A percentile compares a stretch with the other conserved stretches of the same genome.
These are phyloP conservation scores for Pseudogymnoascus sp. DNA, from an alignment of 2,329 filamentous ascomycete species.

Conservation along the genomic window DNA sequence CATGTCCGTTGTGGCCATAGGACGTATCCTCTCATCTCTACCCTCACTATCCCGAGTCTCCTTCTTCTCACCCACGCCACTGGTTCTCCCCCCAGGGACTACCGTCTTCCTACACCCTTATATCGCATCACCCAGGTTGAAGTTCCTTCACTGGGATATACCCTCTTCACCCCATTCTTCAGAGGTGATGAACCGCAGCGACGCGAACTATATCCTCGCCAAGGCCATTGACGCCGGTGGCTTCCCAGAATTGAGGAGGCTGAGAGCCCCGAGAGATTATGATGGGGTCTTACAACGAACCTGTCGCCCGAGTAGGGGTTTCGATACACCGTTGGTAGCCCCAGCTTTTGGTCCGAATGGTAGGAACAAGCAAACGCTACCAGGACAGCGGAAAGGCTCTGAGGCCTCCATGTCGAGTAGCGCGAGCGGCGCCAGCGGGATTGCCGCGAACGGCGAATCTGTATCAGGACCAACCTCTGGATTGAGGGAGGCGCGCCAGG, in stretches of 20 bases:
- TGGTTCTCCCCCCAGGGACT: conserved; percentile 47
- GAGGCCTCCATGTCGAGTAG: neutral
- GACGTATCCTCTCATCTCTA: conserved; percentile 49
- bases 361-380: conserved; percentile 11
- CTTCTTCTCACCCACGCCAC: conserved; percentile 48
- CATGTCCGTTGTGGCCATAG: conserved; percentile 50
- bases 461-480: conserved; percentile 36
- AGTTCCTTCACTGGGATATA: conserved; percentile 58
- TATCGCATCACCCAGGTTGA: conserved; percentile 47
- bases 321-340: conserved; percentile 15
- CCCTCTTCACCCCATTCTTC: conserved; percentile 33
- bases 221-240: conserved; percentile 52
- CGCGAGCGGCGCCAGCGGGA: conserved; percentile 14
- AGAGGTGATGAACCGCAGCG: conserved; percentile 26
- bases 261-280: conserved; percentile 62
- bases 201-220: conserved; percentile 57
- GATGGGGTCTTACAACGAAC: conserved; percentile 62
- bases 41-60: conserved; percentile 39
- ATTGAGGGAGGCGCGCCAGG: conserved; percentile 43
- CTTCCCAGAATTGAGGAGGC: conserved; percentile 52
- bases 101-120: conserved; percentile 59
- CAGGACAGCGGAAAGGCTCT: conserved; percentile 22
- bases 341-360: neutral
- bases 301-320: conserved; percentile 41
- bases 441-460: neutral